These are phyloP conservation scores for Coemansia sp. DNA, from an alignment of 192 early-diverging fungal genomes.

Conservation along the genomic window DNA sequence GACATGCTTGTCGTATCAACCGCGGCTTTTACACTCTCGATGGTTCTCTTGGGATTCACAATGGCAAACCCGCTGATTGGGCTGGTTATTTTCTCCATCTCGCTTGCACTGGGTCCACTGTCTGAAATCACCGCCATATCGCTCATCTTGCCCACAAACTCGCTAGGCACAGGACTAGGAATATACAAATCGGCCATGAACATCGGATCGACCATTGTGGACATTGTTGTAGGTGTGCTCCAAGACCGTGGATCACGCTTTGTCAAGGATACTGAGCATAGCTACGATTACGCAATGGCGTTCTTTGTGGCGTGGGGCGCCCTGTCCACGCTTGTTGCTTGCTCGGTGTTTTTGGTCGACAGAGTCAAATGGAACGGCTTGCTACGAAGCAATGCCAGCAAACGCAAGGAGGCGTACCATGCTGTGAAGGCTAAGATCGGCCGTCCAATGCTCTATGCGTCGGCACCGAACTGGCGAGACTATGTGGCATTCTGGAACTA, in stretches of 20 bases:
- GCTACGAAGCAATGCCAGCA: constrained; percentile 24
- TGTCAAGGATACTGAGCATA: constrained; percentile 37
- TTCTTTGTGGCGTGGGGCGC: constrained; percentile 54
- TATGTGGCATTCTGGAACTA: constrained; percentile 42
- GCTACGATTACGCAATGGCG: constrained; percentile 54
- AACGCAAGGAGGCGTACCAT: constrained; percentile 31
- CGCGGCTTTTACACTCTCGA: constrained; percentile 34
- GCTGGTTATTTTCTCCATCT: constrained; percentile 58
- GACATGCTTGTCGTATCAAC: constrained; percentile 43
- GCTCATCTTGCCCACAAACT: constrained; percentile 58
- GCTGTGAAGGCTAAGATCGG: constrained; percentile 39
- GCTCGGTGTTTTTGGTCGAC: constrained; percentile 39
- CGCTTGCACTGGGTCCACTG: constrained; percentile 62
- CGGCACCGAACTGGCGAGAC: constrained; percentile 43
- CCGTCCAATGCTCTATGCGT: constrained; percentile 33
- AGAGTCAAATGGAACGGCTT: constrained; percentile 38
- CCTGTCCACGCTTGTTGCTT: constrained; percentile 36
- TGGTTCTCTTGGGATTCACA: constrained; percentile 59
- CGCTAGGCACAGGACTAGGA: constrained; percentile 61
- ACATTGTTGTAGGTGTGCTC: constrained; percentile 60
- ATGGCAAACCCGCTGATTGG: constrained; percentile 57
- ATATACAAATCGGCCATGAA: constrained; percentile 66
- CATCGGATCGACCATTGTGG: constrained; percentile 60
- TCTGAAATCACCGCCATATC: constrained; percentile 61
- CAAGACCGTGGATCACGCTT: constrained; percentile 54